phyloP scores from a whole-genome alignment of 106 monocot species.

The Acorus gramineus region DNA sequence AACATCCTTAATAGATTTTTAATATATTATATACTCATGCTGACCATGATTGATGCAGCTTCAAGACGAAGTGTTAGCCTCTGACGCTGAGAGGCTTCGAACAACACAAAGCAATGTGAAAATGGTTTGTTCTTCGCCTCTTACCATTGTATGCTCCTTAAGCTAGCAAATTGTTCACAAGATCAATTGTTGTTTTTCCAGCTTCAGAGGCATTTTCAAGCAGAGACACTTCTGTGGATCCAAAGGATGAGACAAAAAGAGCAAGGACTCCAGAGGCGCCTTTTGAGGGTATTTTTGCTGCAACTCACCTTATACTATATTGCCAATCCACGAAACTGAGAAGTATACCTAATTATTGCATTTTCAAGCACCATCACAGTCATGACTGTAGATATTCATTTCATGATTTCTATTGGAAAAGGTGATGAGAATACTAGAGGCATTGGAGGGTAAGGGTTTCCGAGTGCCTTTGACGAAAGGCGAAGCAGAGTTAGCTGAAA shows the following conservation, averaged over 20 bases:
- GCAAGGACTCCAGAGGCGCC: conserved; percentile 69
- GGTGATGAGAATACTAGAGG: conserved; percentile 90
- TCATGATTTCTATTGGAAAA: conserved; percentile 15
- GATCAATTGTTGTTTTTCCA: conserved; percentile 13
- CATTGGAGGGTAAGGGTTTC: conserved; percentile 72
- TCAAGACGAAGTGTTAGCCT: conserved; percentile 88
- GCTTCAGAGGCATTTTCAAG: conserved; percentile 88
- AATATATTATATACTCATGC: neutral
- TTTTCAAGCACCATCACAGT: neutral
- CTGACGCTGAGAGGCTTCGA: conserved; percentile 75
- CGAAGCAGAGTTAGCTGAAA: conserved; percentile 63
- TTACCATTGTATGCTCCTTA: too few relatives aligned
- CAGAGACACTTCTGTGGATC: conserved; percentile 73
- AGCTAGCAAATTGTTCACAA: too few relatives aligned
- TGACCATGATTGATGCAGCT: conserved; percentile 34
- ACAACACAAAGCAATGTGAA: conserved; percentile 84
- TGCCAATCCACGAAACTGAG: too few relatives aligned
- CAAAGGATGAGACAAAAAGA: conserved; percentile 74
- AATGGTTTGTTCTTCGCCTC: conserved; percentile 29
- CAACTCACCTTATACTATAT: too few relatives aligned
- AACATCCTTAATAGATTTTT: neutral
- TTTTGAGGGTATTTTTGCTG: conserved; percentile 43
- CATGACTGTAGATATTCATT: neutral
- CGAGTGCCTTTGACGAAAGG: conserved; percentile 63
- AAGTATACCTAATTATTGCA: too few relatives aligned